Conservation (phyloP, 179 eudicot genomes). For the Dionaea muscipula region DNA sequence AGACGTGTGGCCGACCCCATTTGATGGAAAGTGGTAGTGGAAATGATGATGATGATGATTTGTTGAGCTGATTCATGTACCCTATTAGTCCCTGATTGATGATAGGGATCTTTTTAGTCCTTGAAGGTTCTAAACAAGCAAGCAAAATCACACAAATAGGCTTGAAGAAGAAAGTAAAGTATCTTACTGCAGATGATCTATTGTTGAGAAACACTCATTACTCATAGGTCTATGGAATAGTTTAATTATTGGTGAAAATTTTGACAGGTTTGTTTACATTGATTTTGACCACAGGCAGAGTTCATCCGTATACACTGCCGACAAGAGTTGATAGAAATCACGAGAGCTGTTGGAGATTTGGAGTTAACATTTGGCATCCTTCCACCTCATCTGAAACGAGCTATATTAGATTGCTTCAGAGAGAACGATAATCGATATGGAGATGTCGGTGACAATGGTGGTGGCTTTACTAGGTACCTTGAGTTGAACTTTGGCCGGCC, state of each 20-base stretch:
- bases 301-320: conserved; percentile 25
- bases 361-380: conserved; percentile 14
- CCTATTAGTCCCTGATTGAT: too few relatives aligned
- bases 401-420: conserved; percentile 23
- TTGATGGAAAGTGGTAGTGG: too few relatives aligned
- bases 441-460: conserved; percentile 4
- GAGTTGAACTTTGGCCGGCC: conserved; percentile 14
- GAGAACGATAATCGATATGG: conserved; percentile 5
- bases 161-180: too few relatives aligned
- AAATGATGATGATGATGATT: too few relatives aligned
- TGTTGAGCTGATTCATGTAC: too few relatives aligned
- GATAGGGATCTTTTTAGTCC: too few relatives aligned
- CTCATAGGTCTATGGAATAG: not conserved
- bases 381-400: conserved; percentile 22
- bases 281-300: conserved; percentile 23
- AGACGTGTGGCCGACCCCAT: too few relatives aligned
- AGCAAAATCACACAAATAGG: too few relatives aligned
- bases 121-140: too few relatives aligned
- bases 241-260: too few relatives aligned
- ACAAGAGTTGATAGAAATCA: conserved; percentile 27
- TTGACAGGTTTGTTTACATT: not conserved
- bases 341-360: conserved; percentile 12
- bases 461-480: conserved; percentile 8
- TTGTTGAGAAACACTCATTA: not conserved
- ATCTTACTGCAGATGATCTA: not conserved